phyloP scores from a whole-genome alignment of 2,329 filamentous ascomycete genomes.

The Sporothrix globosa region DNA sequence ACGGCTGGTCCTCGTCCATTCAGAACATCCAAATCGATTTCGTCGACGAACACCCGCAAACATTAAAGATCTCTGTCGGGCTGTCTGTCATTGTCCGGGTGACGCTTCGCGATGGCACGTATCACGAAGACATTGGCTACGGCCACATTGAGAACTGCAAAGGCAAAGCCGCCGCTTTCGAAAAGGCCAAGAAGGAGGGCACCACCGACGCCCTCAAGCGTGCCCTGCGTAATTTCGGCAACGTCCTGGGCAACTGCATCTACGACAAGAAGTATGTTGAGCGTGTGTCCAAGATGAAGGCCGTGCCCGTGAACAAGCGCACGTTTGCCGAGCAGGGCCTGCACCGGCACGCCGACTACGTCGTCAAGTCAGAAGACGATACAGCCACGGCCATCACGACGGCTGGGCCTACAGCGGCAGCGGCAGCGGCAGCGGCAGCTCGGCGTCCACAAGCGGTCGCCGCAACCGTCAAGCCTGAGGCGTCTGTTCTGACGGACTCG shows the following conservation, averaged over 20 bases:
- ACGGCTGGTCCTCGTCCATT: conserved; percentile 96
- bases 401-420: neutral
- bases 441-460: neutral
- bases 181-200: conserved; percentile 98
- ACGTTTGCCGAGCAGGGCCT: conserved; percentile 80
- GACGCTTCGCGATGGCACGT: conserved; percentile 90
- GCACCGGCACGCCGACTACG: conserved; percentile 78
- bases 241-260: conserved; percentile 96
- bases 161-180: conserved; percentile 92
- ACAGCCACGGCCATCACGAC: conserved; percentile 25
- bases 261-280: conserved; percentile 94
- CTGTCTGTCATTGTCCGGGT: conserved; percentile 89
- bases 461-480: conserved; percentile 7
- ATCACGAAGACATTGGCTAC: conserved; percentile 96
- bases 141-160: conserved; percentile 96
- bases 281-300: conserved; percentile 89
- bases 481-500: conserved; percentile 8
- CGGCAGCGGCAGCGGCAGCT: neutral
- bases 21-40: conserved; percentile 95
- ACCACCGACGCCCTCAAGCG: conserved; percentile 93
- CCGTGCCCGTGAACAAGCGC: conserved; percentile 57
- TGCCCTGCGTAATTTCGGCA: conserved; percentile 87
- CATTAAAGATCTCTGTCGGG: conserved; percentile 78
- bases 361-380: conserved; percentile 58
- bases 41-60: conserved; percentile 81